phyloP scores from a whole-genome alignment of 2,329 filamentous ascomycete genomes.

The Colletotrichum simmondsii region DNA sequence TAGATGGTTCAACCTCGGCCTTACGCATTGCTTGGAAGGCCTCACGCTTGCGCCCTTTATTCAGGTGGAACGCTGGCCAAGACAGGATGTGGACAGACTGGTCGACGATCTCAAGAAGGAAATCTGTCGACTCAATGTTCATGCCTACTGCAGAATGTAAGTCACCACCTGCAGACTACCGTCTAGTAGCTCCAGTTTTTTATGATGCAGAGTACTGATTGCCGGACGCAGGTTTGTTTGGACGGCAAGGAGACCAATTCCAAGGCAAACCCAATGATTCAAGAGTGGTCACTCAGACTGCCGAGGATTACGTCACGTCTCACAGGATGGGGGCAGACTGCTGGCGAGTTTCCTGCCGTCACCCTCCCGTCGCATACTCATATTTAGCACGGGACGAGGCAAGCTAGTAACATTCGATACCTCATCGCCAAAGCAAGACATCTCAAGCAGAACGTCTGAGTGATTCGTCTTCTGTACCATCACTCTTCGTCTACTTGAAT shows the following conservation, averaged over 20 bases:
- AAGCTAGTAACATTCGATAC: background rate
- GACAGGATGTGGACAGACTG: slow-evolving; percentile 72
- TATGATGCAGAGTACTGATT: slow-evolving; percentile 9
- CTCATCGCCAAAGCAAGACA: slow-evolving; percentile 10
- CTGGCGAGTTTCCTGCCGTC: slow-evolving; percentile 24
- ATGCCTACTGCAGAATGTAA: slow-evolving; percentile 82
- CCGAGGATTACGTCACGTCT: slow-evolving; percentile 8
- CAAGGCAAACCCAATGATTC: slow-evolving; percentile 34
- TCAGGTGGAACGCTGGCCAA: slow-evolving; percentile 67
- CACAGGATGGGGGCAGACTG: background rate
- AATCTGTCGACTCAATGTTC: slow-evolving; percentile 74
- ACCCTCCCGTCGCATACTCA: slow-evolving; percentile 20
- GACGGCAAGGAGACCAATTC: slow-evolving; percentile 35
- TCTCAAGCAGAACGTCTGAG: slow-evolving; percentile 22
- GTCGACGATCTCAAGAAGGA: slow-evolving; percentile 73
- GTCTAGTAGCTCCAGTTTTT: background rate
- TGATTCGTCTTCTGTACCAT: slow-evolving; percentile 22
- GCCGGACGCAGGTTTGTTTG: slow-evolving; percentile 34
- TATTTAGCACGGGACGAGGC: background rate
- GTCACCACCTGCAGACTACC: slow-evolving; percentile 46
- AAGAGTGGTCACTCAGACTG: background rate
- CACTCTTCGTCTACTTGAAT: background rate
- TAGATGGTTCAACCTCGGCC: slow-evolving; percentile 84
- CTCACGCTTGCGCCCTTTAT: slow-evolving; percentile 80
- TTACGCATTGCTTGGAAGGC: slow-evolving; percentile 78